These are phyloP conservation scores for Bipolaris cookei DNA, from an alignment of 2,329 filamentous ascomycete species.

Conservation along the genomic window DNA sequence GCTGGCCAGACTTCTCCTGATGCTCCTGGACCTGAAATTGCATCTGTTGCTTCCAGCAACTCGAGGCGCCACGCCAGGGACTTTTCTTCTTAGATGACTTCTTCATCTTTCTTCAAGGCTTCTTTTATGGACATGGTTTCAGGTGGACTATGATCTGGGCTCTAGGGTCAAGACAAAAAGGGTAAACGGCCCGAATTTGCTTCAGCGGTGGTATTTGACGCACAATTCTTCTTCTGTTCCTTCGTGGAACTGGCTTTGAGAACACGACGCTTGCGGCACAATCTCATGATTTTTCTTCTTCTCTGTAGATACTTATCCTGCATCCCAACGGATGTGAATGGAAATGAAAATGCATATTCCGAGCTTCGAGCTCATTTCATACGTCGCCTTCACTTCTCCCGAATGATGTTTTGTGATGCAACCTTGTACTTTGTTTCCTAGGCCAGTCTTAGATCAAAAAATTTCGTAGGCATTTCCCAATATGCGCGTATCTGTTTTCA, in stretches of 20 bases:
- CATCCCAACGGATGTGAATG: background rate
- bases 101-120: background rate
- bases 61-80: conserved; percentile 34
- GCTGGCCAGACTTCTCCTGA: conserved; percentile 30
- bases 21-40: conserved; percentile 34
- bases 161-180: background rate
- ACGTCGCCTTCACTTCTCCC: background rate
- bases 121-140: background rate
- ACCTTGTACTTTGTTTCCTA: no score
- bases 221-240: conserved; percentile 2
- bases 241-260: conserved; percentile 2
- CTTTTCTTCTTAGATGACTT: conserved; percentile 29
- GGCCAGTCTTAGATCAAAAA: no score
- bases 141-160: background rate
- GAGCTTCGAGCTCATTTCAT: background rate
- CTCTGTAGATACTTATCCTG: background rate
- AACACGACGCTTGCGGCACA: conserved; percentile 1
- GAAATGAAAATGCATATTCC: conserved; percentile 1
- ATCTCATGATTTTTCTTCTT: conserved; percentile 12
- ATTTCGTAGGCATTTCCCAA: background rate
- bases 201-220: background rate
- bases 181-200: background rate
- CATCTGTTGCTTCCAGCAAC: conserved; percentile 22
- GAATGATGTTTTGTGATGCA: background rate
- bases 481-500: no score